These are phyloP conservation scores for Puccinellia tenuiflora DNA, from an alignment of 176 grass and related monocot genomes.

Conservation along the genomic window DNA sequence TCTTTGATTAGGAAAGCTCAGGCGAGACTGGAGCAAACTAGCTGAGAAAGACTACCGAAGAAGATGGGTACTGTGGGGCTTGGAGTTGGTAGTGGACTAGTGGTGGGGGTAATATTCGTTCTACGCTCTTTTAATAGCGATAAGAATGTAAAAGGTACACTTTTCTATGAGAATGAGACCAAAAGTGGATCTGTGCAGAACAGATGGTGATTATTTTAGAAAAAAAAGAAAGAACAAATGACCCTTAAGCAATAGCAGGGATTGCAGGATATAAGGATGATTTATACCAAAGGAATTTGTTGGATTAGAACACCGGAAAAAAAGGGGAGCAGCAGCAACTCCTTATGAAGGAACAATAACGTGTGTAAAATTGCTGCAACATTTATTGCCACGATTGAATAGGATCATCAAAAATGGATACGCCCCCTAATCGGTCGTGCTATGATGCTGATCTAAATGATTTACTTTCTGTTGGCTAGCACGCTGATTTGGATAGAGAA, in stretches of 20 bases:
- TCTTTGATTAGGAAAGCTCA: background rate
- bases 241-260: background rate
- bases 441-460: too few relatives aligned
- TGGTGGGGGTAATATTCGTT: background rate
- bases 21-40: background rate
- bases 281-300: background rate
- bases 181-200: background rate
- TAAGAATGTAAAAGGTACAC: background rate
- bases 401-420: background rate
- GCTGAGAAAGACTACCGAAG: background rate
- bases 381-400: background rate
- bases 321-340: background rate
- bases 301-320: background rate
- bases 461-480: too few relatives aligned
- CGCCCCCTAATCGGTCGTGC: background rate
- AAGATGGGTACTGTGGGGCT: background rate
- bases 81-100: background rate
- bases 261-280: background rate
- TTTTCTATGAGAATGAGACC: background rate
- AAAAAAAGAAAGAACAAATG: background rate
- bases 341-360: background rate
- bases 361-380: background rate
- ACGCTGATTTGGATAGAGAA: too few relatives aligned
- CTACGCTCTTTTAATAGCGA: background rate
- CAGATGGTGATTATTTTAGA: background rate